A percentile compares a stretch with the other conserved stretches of the same genome.
Evolutionary conservation across 2,329 filamentous ascomycete species (phyloP).

Genomic region (Boeremia lycopersici): DNA sequence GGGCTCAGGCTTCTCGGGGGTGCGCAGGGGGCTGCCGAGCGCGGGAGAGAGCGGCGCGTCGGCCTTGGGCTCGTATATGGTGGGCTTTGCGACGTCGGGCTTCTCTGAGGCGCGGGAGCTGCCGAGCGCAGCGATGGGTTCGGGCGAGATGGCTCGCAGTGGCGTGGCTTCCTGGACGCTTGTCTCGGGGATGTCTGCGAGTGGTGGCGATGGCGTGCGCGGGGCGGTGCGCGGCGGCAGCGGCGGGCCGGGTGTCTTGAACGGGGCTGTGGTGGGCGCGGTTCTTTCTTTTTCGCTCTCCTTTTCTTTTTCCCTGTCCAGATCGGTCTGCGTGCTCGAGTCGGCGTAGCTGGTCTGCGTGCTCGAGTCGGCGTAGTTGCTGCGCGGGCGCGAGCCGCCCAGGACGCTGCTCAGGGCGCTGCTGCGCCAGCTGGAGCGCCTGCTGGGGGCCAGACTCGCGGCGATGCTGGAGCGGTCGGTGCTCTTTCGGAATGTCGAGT

Average conservation of each 20-base stretch:
- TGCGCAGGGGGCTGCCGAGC: constrained; percentile 28
- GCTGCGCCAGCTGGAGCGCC: constrained; percentile 72
- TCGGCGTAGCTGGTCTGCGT: constrained; percentile 50
- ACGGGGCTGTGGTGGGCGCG: constrained; percentile 12
- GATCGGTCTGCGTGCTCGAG: constrained; percentile 65
- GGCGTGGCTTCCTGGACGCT: constrained; percentile 27
- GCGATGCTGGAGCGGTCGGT: constrained; percentile 66
- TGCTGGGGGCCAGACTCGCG: constrained; percentile 43
- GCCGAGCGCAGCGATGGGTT: constrained; percentile 17
- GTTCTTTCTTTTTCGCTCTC: constrained; percentile 23
- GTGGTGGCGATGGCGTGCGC: constrained; percentile 28
- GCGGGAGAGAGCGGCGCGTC: too few relatives aligned
- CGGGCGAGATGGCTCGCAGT: constrained; percentile 1
- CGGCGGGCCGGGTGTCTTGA: constrained; percentile 24
- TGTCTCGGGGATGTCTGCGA: constrained; percentile 47
- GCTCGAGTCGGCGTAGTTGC: constrained; percentile 51
- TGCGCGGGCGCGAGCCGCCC: constrained; percentile 64
- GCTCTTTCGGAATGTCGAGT: constrained; percentile 69
- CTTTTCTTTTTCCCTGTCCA: constrained; percentile 27
- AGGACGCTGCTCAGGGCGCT: constrained; percentile 69
- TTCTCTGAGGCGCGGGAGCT: constrained; percentile 20
- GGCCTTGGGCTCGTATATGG: too few relatives aligned
- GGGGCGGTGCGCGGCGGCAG: constrained; percentile 31
- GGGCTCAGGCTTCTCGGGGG: neutral
- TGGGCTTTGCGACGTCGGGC: too few relatives aligned